These are phyloP conservation scores for Pythium rhizo-oryzae DNA, from an alignment of 352 stramenopile species.

Conservation along the genomic window DNA sequence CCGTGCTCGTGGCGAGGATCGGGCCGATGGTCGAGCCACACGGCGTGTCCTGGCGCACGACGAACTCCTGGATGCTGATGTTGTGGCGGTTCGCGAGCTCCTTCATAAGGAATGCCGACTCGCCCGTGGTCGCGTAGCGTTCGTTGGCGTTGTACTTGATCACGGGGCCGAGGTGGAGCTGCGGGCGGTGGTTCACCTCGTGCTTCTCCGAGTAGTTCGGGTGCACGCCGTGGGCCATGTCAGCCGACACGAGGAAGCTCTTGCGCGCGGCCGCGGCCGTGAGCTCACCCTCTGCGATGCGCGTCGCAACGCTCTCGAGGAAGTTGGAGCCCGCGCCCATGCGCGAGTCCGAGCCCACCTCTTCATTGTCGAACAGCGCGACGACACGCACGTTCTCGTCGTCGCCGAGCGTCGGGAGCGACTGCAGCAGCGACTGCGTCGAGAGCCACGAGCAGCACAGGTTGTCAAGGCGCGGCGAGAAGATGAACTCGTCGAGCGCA, in stretches of 20 bases:
- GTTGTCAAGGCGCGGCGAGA: slow-evolving; percentile 97
- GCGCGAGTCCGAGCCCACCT: slow-evolving; percentile 93
- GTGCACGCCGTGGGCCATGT: slow-evolving; percentile 98
- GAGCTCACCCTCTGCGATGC: slow-evolving; percentile 63
- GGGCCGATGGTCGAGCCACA: slow-evolving; percentile 98
- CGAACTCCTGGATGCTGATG: slow-evolving; percentile 95
- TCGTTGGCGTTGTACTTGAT: slow-evolving; percentile 99
- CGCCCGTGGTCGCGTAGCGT: slow-evolving; percentile 95
- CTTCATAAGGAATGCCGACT: slow-evolving; percentile 93
- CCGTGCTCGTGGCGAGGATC: slow-evolving; percentile 94
- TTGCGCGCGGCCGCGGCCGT: slow-evolving; percentile 59
- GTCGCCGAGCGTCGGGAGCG: slow-evolving; percentile 63
- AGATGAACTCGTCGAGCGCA: slow-evolving; percentile 95
- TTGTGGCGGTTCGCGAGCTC: slow-evolving; percentile 88
- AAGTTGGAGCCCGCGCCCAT: slow-evolving; percentile 88
- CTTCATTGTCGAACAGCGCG: slow-evolving; percentile 98
- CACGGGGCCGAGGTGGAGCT: slow-evolving; percentile 94
- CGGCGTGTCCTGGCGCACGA: slow-evolving; percentile 95
- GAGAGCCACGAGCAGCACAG: slow-evolving; percentile 95
- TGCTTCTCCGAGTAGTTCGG: slow-evolving; percentile 98
- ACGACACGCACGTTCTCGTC: slow-evolving; percentile 91
- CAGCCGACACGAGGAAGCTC: slow-evolving; percentile 90
- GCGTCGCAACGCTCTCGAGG: slow-evolving; percentile 62
- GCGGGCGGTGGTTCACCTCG: slow-evolving; percentile 92
- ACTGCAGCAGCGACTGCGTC: slow-evolving; percentile 83